Evolutionary conservation across 2,329 filamentous ascomycete species (phyloP).

Genomic region (Colletotrichum lupini): DNA sequence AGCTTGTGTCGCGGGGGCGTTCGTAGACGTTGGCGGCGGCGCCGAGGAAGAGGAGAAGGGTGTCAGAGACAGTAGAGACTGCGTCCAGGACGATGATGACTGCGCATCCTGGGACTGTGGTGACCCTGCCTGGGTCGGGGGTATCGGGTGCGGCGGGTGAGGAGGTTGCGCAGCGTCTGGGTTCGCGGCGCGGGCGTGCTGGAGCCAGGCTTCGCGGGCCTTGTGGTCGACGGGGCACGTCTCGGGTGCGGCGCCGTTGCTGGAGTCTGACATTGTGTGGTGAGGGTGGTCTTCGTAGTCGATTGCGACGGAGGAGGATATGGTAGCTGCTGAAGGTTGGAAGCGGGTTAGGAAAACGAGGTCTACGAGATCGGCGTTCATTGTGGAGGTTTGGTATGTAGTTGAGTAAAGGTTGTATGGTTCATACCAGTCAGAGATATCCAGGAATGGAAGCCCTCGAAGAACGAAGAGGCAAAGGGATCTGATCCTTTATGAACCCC

Average conservation of each 20-base stretch:
- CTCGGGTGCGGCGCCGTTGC: constrained; percentile 9
- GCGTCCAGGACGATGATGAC: constrained; percentile 55
- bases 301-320: background rate
- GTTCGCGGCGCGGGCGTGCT: constrained; percentile 69
- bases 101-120: constrained; percentile 24
- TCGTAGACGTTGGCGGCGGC: background rate
- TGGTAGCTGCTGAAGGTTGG: background rate
- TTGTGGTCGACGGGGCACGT: constrained; percentile 54
- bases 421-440: constrained; percentile 5
- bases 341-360: constrained; percentile 31
- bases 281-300: background rate
- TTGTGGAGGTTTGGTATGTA: background rate
- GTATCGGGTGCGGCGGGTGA: constrained; percentile 39
- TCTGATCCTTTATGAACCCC: background rate
- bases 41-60: constrained; percentile 49
- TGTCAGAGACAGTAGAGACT: constrained; percentile 54
- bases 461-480: background rate
- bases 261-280: constrained; percentile 17
- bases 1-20: constrained; percentile 28
- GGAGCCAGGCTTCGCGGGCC: constrained; percentile 87
- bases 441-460: background rate
- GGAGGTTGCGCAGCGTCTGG: constrained; percentile 46
- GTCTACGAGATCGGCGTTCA: constrained; percentile 34
- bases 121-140: constrained; percentile 37
- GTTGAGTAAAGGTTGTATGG: background rate